Evolutionary conservation across 768 basidiomycete genomes (phyloP).

Genomic region (Mycena galericulata): DNA sequence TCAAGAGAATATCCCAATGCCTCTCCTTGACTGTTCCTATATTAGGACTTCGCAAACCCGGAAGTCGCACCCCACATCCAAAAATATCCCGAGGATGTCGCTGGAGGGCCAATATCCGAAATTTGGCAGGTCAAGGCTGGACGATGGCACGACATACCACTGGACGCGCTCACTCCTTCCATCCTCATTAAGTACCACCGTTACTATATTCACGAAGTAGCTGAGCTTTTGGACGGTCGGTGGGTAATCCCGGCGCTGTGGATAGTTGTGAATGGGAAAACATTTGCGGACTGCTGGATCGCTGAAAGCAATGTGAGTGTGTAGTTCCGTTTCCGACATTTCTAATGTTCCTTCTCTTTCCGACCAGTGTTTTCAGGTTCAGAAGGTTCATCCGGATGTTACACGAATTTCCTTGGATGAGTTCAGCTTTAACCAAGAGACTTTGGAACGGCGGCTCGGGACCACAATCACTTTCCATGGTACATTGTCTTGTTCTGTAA

Average conservation of each 20-base stretch:
- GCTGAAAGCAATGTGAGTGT: not conserved
- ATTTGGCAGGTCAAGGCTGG: constrained; percentile 43
- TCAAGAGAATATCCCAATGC: no score
- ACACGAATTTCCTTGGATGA: not conserved
- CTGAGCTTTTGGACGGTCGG: not conserved
- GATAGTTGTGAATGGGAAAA: not conserved
- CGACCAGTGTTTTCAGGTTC: not conserved
- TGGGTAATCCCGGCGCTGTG: constrained; percentile 12
- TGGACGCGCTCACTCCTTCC: constrained; percentile 39
- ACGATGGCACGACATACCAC: constrained; percentile 37
- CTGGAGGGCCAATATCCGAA: constrained; percentile 42
- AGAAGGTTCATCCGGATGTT: not conserved
- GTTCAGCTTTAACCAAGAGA: not conserved
- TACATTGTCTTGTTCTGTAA: not conserved
- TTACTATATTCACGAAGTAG: constrained; percentile 32
- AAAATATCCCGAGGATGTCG: constrained; percentile 44
- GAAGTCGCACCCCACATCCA: constrained; percentile 39
- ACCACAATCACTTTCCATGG: not conserved
- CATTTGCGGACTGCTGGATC: not conserved
- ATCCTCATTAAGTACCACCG: constrained; percentile 40
- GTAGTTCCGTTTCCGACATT: no score
- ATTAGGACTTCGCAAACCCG: constrained; percentile 49
- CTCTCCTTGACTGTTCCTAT: not conserved
- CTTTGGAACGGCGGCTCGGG: not conserved
- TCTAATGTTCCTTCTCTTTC: not conserved